Evolutionary conservation across 164 flowering plant species (phyloP).

Genomic region (Aristolochia californica): DNA sequence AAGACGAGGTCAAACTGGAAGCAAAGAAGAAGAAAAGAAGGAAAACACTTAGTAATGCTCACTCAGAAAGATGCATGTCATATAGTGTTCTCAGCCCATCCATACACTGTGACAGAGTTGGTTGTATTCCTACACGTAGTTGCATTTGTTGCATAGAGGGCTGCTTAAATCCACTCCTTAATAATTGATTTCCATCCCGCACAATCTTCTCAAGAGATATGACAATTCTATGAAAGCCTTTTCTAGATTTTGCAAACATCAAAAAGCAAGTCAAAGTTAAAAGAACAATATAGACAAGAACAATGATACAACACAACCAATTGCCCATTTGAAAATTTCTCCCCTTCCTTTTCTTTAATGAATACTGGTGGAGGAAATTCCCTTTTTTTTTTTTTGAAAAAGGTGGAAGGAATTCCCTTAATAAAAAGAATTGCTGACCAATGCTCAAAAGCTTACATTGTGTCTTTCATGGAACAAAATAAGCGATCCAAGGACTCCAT

Average conservation of each 20-base stretch:
- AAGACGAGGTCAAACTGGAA: too few species aligned
- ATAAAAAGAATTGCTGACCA: background rate
- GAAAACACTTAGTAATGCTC: constrained; percentile 13
- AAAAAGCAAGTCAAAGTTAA: background rate
- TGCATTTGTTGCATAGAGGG: constrained; percentile 38
- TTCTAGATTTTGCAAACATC: constrained; percentile 26
- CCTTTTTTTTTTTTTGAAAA: background rate
- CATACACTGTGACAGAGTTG: constrained; percentile 56
- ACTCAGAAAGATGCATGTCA: constrained; percentile 78
- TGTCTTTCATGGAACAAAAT: constrained; percentile 42
- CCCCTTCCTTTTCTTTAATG: background rate
- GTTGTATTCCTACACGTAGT: constrained; percentile 50
- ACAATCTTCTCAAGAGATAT: constrained; percentile 46
- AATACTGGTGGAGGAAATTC: background rate
- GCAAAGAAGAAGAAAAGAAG: too few species aligned
- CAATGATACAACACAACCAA: background rate
- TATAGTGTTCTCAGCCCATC: constrained; percentile 59
- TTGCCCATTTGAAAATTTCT: background rate
- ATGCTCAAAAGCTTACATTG: constrained; percentile 35
- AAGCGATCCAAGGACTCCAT: constrained; percentile 51
- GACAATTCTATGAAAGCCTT: constrained; percentile 48
- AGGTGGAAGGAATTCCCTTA: background rate
- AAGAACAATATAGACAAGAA: background rate
- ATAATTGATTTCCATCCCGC: constrained; percentile 51
- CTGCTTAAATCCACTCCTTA: constrained; percentile 41